Evolutionary conservation across 2,329 filamentous ascomycete species (phyloP), one percentile per base, ranked within the genome.

Genomic region (Endothia cerciana): DNA sequence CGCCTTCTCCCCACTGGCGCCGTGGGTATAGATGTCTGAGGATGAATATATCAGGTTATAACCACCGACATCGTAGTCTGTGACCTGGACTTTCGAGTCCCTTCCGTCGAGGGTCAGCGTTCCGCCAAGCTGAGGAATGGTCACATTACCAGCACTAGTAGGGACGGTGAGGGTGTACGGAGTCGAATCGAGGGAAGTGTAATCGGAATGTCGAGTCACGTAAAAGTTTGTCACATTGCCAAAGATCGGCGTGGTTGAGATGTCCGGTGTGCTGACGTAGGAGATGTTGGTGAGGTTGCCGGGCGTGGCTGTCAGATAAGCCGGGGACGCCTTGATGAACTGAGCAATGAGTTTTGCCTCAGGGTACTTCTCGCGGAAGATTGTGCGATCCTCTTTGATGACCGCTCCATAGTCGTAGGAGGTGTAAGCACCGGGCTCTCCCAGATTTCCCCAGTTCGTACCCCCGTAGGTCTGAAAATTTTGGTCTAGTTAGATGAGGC

Each of bases 401-500:
- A 82, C 79, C 8, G 81, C 79, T 8, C 79, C 83, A 60, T 86
- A 87, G 67, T 87, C 84, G 58, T 86, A 85, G 0, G 82, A 84
- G 0, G 85, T 88, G 67, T 89, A 89, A 2, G 83, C 87, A 13
- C 87, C 88, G 11, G 89, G 83, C 70, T 92, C 87, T 0, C 91
- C 90, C 4, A 92, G 76, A 68, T 93, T 94, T 0, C 91, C 91
- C 92, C 91, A 94, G 73, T 94, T 95, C 0, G 91, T 94, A 6
- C 91, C 92, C 17, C 92, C 92, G 70, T 84, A 91, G 0, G 85
- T 88, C 85, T 86, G 58, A 60, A 59, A 1, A 41, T 51, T 68
- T 28, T 51, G 51, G 58, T n/a, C 22, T 41, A 17, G 25, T 59
- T 10, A 45, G 2, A 61, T 33, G 6, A n/a, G 25, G 22, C 5